Conservation (phyloP, 176 grass and related monocot genomes). For the Neostapfia colusana region DNA sequence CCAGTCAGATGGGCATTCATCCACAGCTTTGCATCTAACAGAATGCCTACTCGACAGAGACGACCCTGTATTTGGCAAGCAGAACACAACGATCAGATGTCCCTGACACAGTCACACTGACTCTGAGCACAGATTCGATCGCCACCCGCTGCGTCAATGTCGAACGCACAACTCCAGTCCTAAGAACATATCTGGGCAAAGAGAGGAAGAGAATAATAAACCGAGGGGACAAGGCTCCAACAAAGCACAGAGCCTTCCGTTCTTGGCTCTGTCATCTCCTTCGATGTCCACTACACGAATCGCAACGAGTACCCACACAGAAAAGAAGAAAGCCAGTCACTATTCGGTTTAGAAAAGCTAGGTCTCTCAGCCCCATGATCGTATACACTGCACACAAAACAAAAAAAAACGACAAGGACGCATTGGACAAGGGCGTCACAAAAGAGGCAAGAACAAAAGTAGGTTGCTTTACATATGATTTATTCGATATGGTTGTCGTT, state of each 20-base stretch:
- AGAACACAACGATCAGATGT: constrained; percentile 25
- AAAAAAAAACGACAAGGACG: constrained; percentile 30
- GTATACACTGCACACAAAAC: constrained; percentile 22
- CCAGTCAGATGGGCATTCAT: constrained; percentile 33
- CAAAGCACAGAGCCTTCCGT: constrained; percentile 18
- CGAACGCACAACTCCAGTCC: not conserved
- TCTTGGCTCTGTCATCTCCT: constrained; percentile 20
- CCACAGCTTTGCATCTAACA: constrained; percentile 24
- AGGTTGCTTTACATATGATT: constrained; percentile 29
- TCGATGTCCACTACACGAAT: constrained; percentile 8
- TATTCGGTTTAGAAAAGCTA: constrained; percentile 36
- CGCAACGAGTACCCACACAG: constrained; percentile 6
- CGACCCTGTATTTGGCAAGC: constrained; percentile 20
- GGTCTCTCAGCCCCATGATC: constrained; percentile 31
- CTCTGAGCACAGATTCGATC: constrained; percentile 32
- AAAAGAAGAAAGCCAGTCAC: not conserved
- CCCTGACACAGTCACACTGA: constrained; percentile 10
- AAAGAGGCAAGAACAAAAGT: constrained; percentile 25
- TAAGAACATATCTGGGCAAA: constrained; percentile 15
- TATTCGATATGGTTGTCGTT: constrained; percentile 29
- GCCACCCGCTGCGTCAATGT: constrained; percentile 24
- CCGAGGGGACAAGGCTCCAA: not conserved
- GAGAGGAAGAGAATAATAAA: not conserved
- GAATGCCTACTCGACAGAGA: constrained; percentile 20
- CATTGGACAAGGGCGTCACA: constrained; percentile 31